Base-by-base conservation (phyloP, 2,329 filamentous ascomycete genomes). In the Talaromyces marneffei region DNA sequence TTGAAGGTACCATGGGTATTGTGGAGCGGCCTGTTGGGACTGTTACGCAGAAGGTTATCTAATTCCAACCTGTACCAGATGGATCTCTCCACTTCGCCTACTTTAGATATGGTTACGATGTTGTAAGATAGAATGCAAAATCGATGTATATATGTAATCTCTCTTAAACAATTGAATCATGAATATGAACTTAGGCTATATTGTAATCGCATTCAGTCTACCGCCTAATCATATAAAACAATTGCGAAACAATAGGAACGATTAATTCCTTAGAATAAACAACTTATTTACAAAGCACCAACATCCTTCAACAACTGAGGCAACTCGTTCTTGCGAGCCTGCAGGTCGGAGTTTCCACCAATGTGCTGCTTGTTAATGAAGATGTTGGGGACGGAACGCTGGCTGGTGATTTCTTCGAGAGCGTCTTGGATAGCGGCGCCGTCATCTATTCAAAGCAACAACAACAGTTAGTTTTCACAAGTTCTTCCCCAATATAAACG, bases 311-410 rank as follows among this genome's bases (percentile, higher is more conserved):
- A 78, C 68, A 94, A 76, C 33, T 71, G 70, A 67, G 86, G 83
- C 59, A 97, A 78, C 66, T 95, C 74, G 12, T 64, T 66, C 76
- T 84, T 85, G 77, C 82, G 85, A 58, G 79, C 82, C 79, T 92
- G 88, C 66, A 95, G 77, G 69, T 94, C 93, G 25, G 91, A 96
- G 85, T 97, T 97, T 68, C 94, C 94, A 65, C 94, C 94, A 75
- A 99, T 95, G 79, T 97, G 93, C 81, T 95, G 81, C 80, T 92
- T 80, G 69, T 80, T 80, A 78, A 99, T 97, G 82, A 90, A 97
- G 80, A 96, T 89, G 82, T 97, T 97, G 70, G 94, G 94, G 5
- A 99, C 94, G 70, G 90, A 93, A 71, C 87, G 83, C 83, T 99
- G 94, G 75, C 84, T 82, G 61, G 87, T 91, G 70, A 97, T 85